Evolutionary conservation across 2,329 filamentous ascomycete species (phyloP), one percentile per base, ranked within the genome.

Genomic region (Rhytidhysteron rufulum): DNA sequence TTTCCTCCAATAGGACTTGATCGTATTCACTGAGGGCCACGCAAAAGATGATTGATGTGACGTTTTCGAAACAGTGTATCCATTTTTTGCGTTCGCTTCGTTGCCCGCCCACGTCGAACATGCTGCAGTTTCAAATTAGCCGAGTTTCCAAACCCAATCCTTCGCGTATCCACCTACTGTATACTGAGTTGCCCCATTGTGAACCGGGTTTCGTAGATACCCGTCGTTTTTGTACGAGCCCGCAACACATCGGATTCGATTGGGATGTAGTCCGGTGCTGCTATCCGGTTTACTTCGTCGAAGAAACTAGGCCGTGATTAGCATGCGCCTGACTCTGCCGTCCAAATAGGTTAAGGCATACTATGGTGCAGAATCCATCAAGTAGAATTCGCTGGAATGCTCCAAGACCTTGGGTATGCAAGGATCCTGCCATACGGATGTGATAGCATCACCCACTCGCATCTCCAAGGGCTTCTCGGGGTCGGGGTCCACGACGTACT

Each of bases 1-100:
- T 95, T 69, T 97, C 93, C 69, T 98, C 93, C 30, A 98, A 75
- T 39, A 98, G 74, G 4, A 96, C 91, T 70, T 98, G 93, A 61
- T 98, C 93, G 65, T 98, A 98, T 69, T 98, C 93, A 72, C 90
- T 97, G 54, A 98, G 72, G 13, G 93, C 93, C 47, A 98, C 93
- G 62, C 93, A 98, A 70, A 98, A 98, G 54, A 98, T 98, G 67
- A 98, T 98, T 4, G 93, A 97, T 31, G 93, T 98, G 57, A 98
- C 93, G 57, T 97, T 97, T 68, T 98, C 93, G 67, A 98, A 98
- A 72, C 93, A 98, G 71, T 98, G 93, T 62, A 98, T 98, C 93
- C 93, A 98, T 73, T 98, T 98, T 75, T 98, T 98, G 48, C 93
- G 81, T 70, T 98, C 93, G 66, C 91, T 97, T 62, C 93, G 78